Evolutionary conservation across 192 early-diverging fungal species (phyloP).

Genomic region (Oehlia diaphana): DNA sequence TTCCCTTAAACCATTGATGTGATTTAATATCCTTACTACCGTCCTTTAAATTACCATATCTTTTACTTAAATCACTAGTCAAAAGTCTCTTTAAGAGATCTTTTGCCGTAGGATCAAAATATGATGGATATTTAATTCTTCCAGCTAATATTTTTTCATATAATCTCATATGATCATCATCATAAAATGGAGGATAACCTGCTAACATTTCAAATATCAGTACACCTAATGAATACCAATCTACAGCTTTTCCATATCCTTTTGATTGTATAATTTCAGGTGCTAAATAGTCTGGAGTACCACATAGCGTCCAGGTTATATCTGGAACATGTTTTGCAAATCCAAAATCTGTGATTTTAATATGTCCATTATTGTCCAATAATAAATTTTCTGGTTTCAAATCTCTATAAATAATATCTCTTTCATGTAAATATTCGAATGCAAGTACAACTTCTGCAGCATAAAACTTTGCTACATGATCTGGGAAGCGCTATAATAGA

Average conservation of each 20-base stretch:
- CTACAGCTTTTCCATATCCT: slow-evolving; percentile 90
- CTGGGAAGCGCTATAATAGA: slow-evolving; percentile 71
- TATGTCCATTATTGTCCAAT: slow-evolving; percentile 71
- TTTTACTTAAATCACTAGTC: slow-evolving; percentile 78
- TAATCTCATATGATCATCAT: slow-evolving; percentile 89
- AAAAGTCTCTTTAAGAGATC: slow-evolving; percentile 83
- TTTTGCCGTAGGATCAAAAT: slow-evolving; percentile 79
- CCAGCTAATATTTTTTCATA: slow-evolving; percentile 93
- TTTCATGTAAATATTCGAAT: slow-evolving; percentile 85
- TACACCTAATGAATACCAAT: slow-evolving; percentile 95
- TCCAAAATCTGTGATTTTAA: slow-evolving; percentile 89
- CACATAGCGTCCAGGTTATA: slow-evolving; percentile 83
- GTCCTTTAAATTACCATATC: slow-evolving; percentile 84
- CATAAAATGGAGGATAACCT: slow-evolving; percentile 93
- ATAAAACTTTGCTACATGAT: slow-evolving; percentile 87
- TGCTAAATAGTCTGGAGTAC: slow-evolving; percentile 84
- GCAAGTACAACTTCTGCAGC: slow-evolving; percentile 86
- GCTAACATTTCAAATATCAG: slow-evolving; percentile 96
- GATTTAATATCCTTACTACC: slow-evolving; percentile 89
- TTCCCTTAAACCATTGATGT: slow-evolving; percentile 93
- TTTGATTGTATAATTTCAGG: slow-evolving; percentile 91
- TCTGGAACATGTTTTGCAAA: slow-evolving; percentile 83
- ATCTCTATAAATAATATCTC: slow-evolving; percentile 89
- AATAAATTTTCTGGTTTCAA: slow-evolving; percentile 89
- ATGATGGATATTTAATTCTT: slow-evolving; percentile 80